Base-by-base conservation (phyloP, 306 rosid genomes). In the Chamaecrista fasciculata region DNA sequence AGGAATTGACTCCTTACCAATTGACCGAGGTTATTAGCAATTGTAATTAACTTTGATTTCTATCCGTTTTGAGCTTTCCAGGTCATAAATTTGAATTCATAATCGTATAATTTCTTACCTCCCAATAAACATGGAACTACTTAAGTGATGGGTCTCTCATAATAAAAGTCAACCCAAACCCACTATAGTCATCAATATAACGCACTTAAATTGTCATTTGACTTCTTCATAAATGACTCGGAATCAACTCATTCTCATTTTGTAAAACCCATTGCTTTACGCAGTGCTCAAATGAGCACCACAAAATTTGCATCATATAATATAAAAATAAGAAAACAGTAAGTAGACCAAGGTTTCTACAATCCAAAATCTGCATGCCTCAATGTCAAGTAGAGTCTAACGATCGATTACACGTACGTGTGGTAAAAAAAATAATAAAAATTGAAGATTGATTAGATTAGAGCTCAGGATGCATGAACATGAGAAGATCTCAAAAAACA, bases 241-340 rank as follows among this genome's bases (percentile, higher is more conserved):
- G 70, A 40, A 2, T 8, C 9, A 20, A 57, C 57, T 25, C 59
- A 20, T 3, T 24, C 9, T 29, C 47, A 25, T 40, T 51, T 47
- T 11, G 4, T 66, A 28, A 44, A n/a, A n/a, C 21, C 36, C 43
- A 53, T 59, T 51, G 16, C 69, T 62, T 62, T 67, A 44, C 64
- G 53, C 58, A 66, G 16, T 60, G 78, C 62, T 77, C 76, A 76
- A 53, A 72, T 76, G 43, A 43, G 40, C 69, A 71, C 75, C 68
- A 72, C 76, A 39, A 20, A 46, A 44, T 66, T 43, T 33, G 69
- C 51, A 2, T 62, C 60, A 66, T 39, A 48, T 37, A 48, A 48
- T 56, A 65, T 57, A 59, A 49, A 20, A 39, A 10, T 39, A 36
- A 36, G 8, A 5, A 26, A 12, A 11, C n/a, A n/a, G n/a, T n/a